Percentiles rank a stretch among this genome's conserved stretches.
These are phyloP conservation scores for Euphorbia lathyris DNA, from an alignment of 345 rosid genomes.

Conservation along the genomic window DNA sequence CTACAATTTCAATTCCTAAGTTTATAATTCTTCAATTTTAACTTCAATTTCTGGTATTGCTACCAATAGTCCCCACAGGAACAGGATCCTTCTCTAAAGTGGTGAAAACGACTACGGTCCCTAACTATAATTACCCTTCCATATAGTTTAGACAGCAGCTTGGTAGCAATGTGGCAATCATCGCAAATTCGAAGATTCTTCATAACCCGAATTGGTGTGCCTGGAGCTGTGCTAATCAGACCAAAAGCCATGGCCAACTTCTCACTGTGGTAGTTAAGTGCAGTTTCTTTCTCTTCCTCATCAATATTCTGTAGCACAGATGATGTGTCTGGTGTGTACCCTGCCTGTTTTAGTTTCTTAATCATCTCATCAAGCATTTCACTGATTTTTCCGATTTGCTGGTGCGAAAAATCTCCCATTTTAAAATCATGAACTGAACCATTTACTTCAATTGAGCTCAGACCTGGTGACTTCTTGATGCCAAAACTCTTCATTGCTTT, in stretches of 20 bases:
- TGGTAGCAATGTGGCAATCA: conserved; percentile 30
- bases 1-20: no score
- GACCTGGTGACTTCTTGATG: conserved; percentile 39
- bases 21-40: no score
- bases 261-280: conserved; percentile 27
- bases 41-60: neutral
- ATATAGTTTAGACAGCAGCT: conserved; percentile 31
- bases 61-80: conserved; percentile 33
- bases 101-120: conserved; percentile 36
- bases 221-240: conserved; percentile 30
- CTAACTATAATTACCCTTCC: conserved; percentile 26
- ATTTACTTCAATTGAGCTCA: conserved; percentile 36
- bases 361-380: conserved; percentile 26
- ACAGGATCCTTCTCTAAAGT: conserved; percentile 27
- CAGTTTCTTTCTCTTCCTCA: conserved; percentile 30
- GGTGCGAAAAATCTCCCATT: conserved; percentile 31
- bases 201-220: conserved; percentile 19
- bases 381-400: conserved; percentile 18
- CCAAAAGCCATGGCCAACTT: conserved; percentile 35
- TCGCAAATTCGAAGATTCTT: conserved; percentile 34
- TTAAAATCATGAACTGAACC: conserved; percentile 30
- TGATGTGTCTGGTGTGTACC: conserved; percentile 28
- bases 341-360: conserved; percentile 25
- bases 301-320: conserved; percentile 21
- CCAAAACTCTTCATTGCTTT: conserved; percentile 27